These are phyloP conservation scores for Passalora sequoiae DNA, from an alignment of 2,329 filamentous ascomycete genomes.

Conservation along the genomic window DNA sequence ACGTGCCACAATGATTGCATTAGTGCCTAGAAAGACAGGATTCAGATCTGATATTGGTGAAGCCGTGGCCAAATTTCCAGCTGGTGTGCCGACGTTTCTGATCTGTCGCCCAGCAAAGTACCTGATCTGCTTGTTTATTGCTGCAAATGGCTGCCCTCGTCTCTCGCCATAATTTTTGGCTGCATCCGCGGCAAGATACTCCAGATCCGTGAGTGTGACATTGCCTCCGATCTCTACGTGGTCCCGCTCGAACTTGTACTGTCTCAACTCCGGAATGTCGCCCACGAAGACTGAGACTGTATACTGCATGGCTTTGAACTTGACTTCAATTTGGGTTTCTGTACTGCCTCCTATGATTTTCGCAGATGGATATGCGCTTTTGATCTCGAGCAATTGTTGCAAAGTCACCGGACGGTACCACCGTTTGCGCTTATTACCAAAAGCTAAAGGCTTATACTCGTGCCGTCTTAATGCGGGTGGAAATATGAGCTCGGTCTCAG, in stretches of 20 bases:
- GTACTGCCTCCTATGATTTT: constrained; percentile 96
- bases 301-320: constrained; percentile 93
- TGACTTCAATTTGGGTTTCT: constrained; percentile 96
- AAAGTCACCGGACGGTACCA: constrained; percentile 90
- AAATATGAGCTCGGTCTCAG: constrained; percentile 92
- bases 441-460: constrained; percentile 72
- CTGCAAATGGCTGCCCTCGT: constrained; percentile 75
- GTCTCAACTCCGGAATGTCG: constrained; percentile 82
- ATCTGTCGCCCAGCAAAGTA: constrained; percentile 96
- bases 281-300: constrained; percentile 86
- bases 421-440: constrained; percentile 89
- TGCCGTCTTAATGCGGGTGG: constrained; percentile 80
- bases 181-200: constrained; percentile 75
- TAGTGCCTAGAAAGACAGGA: constrained; percentile 83
- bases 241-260: constrained; percentile 73
- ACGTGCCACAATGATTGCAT: constrained; percentile 74
- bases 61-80: constrained; percentile 88
- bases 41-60: constrained; percentile 96
- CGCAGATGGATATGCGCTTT: constrained; percentile 73
- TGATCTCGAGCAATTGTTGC: constrained; percentile 85
- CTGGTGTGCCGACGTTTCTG: constrained; percentile 93
- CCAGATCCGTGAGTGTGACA: constrained; percentile 84
- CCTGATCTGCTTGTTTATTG: constrained; percentile 86
- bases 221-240: constrained; percentile 91
- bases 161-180: constrained; percentile 68